Percentiles rank a stretch among this genome's conserved stretches.
Evolutionary conservation across 805 yeast genomes (phyloP).

Genomic region (Candida sithepensis): DNA sequence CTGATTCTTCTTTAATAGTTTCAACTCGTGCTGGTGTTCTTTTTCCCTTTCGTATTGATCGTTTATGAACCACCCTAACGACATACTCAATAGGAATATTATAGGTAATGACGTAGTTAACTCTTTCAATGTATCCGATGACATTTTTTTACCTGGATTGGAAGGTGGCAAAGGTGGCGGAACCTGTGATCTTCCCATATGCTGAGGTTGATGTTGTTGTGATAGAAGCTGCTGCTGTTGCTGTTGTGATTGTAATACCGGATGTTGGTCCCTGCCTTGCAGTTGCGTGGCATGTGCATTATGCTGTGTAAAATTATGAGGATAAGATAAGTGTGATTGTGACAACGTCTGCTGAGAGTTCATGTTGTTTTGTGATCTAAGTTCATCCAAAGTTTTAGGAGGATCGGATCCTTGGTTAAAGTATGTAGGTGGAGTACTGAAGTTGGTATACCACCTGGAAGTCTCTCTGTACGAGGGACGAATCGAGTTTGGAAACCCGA

Average conservation of each 20-base stretch:
- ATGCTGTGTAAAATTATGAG: conserved; percentile 1
- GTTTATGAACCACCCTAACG: conserved; percentile 4
- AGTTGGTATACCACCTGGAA: conserved; percentile 2
- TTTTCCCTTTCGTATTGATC: conserved; percentile 1
- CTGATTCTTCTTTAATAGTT: conserved; percentile 23
- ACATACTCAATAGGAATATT: conserved; percentile 16
- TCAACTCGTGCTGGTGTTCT: not conserved
- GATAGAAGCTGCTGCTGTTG: not conserved
- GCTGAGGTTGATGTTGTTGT: not conserved
- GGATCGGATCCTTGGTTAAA: conserved; percentile 22
- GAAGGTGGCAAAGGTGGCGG: not conserved
- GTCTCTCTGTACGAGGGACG: not conserved
- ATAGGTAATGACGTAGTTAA: conserved; percentile 5
- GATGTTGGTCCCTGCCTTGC: not conserved
- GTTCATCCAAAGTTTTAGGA: conserved; percentile 30
- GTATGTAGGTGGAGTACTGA: conserved; percentile 20
- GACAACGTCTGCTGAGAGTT: conserved; percentile 3
- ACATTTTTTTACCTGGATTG: not conserved
- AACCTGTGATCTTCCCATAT: not conserved
- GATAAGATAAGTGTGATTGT: conserved; percentile 4
- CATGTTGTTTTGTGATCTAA: not conserved
- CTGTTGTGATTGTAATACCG: not conserved
- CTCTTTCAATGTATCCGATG: not conserved
- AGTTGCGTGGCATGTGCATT: not conserved
- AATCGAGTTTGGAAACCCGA: not conserved